Evolutionary conservation across 495 filamentous ascomycete genomes (phyloP).

Genomic region (Cercophora sp.): DNA sequence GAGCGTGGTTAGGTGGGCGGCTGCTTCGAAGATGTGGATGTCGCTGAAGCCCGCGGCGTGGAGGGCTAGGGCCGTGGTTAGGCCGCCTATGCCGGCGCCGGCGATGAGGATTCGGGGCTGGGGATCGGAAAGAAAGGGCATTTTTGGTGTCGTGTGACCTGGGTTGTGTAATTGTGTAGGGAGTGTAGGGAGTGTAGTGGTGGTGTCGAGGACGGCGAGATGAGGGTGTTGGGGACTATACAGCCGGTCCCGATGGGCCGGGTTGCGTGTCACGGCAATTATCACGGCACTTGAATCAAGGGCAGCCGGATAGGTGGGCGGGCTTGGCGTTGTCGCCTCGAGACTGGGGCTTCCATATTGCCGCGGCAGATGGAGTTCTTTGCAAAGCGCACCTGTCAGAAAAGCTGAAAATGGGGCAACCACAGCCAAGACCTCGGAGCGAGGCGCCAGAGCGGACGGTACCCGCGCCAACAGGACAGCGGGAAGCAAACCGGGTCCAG

Average conservation of each 20-base stretch:
- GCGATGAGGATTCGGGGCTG: slow-evolving; percentile 18
- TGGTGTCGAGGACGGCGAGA: background rate
- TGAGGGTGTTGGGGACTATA: background rate
- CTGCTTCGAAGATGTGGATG: slow-evolving; percentile 18
- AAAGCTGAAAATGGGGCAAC: background rate
- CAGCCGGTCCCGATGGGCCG: background rate
- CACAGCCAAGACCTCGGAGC: no score
- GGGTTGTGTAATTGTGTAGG: background rate
- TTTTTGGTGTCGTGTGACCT: background rate
- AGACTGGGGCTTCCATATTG: slow-evolving; percentile 1
- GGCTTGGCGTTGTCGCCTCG: background rate
- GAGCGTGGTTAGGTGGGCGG: slow-evolving; percentile 12
- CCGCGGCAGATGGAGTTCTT: background rate
- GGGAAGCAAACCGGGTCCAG: no score
- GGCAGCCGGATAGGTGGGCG: background rate
- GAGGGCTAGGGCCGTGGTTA: slow-evolving; percentile 14
- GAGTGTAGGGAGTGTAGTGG: background rate
- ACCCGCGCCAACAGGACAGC: no score
- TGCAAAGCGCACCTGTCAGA: background rate
- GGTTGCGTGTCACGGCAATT: background rate
- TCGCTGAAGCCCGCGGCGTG: slow-evolving; percentile 16
- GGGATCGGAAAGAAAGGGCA: slow-evolving; percentile 12
- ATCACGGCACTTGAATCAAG: background rate
- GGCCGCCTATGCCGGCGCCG: slow-evolving; percentile 17
- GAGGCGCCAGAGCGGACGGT: no score